These are phyloP conservation scores for Chaetoscypha palmicola DNA, from an alignment of 2,329 filamentous ascomycete genomes.

Conservation along the genomic window DNA sequence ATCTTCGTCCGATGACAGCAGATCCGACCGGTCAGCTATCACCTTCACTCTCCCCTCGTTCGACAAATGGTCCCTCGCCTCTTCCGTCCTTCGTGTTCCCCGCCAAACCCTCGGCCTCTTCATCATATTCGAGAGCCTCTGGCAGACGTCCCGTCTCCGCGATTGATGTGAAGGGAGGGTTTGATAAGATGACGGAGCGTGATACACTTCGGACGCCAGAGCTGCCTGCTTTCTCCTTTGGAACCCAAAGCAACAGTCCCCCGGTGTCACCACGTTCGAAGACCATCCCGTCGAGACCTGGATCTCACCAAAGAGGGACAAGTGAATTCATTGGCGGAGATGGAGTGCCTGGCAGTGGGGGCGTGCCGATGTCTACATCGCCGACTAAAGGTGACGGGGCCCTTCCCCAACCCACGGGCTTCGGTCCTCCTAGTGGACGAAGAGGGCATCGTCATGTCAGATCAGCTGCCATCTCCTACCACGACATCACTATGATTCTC, in stretches of 20 bases:
- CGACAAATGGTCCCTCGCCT: constrained; percentile 38
- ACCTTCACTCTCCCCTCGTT: constrained; percentile 8
- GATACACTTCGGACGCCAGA: constrained; percentile 17
- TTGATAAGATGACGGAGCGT: not conserved
- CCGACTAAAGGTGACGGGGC: constrained; percentile 58
- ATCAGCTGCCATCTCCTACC: constrained; percentile 68
- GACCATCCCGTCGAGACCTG: constrained; percentile 43
- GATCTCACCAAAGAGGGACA: constrained; percentile 64
- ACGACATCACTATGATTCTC: constrained; percentile 68
- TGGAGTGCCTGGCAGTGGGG: constrained; percentile 32
- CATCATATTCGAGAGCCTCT: constrained; percentile 41
- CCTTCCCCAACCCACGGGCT: constrained; percentile 45
- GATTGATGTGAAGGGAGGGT: constrained; percentile 21
- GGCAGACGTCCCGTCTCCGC: constrained; percentile 46
- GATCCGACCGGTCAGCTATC: constrained; percentile 4
- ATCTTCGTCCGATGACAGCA: constrained; percentile 7
- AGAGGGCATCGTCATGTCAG: constrained; percentile 74
- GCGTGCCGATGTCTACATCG: constrained; percentile 57
- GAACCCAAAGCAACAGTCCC: constrained; percentile 22
- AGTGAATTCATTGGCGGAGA: constrained; percentile 83
- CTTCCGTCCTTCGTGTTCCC: constrained; percentile 61
- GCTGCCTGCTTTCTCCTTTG: constrained; percentile 31
- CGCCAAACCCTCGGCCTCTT: constrained; percentile 39
- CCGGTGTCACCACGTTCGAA: constrained; percentile 41
- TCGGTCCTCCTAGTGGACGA: constrained; percentile 44